These are phyloP conservation scores for Candida vartiovaarae DNA, from an alignment of 805 yeast genomes.

Conservation along the genomic window DNA sequence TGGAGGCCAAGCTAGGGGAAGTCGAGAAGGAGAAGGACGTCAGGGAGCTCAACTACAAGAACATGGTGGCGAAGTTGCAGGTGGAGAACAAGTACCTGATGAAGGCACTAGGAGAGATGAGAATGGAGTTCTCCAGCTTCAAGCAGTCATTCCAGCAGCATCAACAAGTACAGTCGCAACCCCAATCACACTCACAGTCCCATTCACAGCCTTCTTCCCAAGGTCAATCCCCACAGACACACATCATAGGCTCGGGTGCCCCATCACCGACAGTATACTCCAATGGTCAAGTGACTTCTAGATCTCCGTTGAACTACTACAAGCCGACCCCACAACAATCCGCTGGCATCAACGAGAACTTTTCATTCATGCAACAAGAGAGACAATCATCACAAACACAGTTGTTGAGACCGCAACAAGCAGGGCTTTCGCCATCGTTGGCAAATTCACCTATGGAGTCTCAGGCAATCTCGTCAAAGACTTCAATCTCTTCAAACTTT, in stretches of 20 bases:
- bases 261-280: slow-evolving; percentile 20
- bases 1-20: slow-evolving; percentile 62
- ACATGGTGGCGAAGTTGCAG: slow-evolving; percentile 17
- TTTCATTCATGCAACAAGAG: slow-evolving; percentile 3
- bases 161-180: background rate
- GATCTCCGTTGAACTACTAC: slow-evolving; percentile 36
- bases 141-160: slow-evolving; percentile 8
- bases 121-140: slow-evolving; percentile 18
- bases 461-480: slow-evolving; percentile 21
- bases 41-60: slow-evolving; percentile 34
- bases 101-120: slow-evolving; percentile 25
- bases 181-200: background rate
- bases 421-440: slow-evolving; percentile 4
- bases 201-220: background rate
- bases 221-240: slow-evolving; percentile 3
- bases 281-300: slow-evolving; percentile 20
- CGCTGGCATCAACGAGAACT: slow-evolving; percentile 3
- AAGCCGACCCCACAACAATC: slow-evolving; percentile 30
- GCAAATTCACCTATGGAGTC: slow-evolving; percentile 23
- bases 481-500: slow-evolving; percentile 14
- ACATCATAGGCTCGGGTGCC: slow-evolving; percentile 11
- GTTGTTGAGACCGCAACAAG: background rate
- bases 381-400: background rate
- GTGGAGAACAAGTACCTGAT: slow-evolving; percentile 30
- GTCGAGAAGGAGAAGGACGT: slow-evolving; percentile 60